Conservation (phyloP, 2,329 filamentous ascomycete species). For the Fusarium sp. region DNA sequence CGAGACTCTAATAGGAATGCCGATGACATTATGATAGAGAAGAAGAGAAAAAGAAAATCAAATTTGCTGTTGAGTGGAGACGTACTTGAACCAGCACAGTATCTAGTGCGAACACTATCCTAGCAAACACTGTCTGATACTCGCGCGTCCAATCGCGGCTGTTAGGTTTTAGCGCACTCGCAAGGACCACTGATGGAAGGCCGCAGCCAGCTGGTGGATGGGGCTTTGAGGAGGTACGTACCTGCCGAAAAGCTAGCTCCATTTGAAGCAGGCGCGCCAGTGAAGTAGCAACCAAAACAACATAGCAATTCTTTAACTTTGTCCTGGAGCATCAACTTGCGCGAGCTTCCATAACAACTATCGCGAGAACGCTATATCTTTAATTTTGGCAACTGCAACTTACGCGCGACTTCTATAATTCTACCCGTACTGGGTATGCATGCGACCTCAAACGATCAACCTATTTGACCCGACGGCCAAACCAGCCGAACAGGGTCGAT, state of each 20-base stretch:
- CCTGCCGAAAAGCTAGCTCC: conserved; percentile 31
- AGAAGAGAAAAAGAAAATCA: conserved; percentile 50
- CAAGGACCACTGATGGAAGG: not conserved
- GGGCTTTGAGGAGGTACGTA: conserved; percentile 30
- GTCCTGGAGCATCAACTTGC: conserved; percentile 34
- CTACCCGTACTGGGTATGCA: conserved; percentile 39
- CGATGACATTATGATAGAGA: conserved; percentile 78
- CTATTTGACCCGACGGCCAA: conserved; percentile 44
- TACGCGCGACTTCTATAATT: conserved; percentile 12
- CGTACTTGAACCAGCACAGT: conserved; percentile 45
- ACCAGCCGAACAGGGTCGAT: conserved; percentile 46
- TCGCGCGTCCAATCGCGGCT: conserved; percentile 33
- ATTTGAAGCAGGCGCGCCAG: conserved; percentile 35
- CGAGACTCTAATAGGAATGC: conserved; percentile 99
- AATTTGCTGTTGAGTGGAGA: conserved; percentile 47
- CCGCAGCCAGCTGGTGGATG: too few relatives aligned
- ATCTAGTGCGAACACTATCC: not conserved
- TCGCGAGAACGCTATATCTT: conserved; percentile 17
- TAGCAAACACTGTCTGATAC: conserved; percentile 24
- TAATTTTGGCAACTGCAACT: conserved; percentile 7
- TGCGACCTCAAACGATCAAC: conserved; percentile 39
- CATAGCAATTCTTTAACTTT: conserved; percentile 42
- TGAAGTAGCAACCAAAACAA: conserved; percentile 46
- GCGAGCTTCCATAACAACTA: conserved; percentile 25
- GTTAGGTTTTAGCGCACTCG: conserved; percentile 6